phyloP scores from a whole-genome alignment of 208 protist genomes.

The Leishmania tarentolae region DNA sequence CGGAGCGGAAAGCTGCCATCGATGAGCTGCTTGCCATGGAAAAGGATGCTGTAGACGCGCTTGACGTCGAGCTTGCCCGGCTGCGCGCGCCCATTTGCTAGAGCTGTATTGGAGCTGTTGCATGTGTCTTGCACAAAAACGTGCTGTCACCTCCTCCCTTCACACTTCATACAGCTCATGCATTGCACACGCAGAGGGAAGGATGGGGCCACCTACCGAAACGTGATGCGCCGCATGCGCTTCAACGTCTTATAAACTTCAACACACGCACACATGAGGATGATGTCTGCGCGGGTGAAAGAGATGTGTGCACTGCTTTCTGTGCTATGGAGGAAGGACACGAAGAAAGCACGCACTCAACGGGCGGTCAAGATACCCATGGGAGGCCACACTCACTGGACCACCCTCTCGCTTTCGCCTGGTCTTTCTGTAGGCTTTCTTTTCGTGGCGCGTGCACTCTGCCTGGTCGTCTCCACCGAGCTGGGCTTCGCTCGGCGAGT shows the following conservation, averaged over 20 bases:
- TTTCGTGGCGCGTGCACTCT: background rate
- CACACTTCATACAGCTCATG: background rate
- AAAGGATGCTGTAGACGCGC: background rate
- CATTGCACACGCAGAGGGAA: background rate
- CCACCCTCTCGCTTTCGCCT: background rate
- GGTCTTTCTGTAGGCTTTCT: background rate
- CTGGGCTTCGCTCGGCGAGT: background rate
- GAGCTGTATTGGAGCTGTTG: background rate
- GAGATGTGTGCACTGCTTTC: background rate
- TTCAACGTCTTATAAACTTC: background rate
- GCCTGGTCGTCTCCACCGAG: background rate
- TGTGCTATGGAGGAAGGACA: background rate
- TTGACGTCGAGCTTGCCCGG: constrained; percentile 17
- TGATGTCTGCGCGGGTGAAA: background rate
- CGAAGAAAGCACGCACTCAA: background rate
- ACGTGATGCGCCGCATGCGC: background rate
- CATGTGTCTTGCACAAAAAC: background rate
- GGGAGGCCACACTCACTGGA: background rate
- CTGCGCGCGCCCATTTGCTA: constrained; percentile 3
- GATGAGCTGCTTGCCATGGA: constrained; percentile 17
- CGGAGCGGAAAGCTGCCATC: background rate
- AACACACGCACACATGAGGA: background rate
- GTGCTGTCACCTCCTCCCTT: background rate
- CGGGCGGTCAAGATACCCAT: background rate
- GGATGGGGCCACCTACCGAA: background rate